Percentiles rank a stretch among this genome's conserved stretches.
phyloP scores from a whole-genome alignment of 129 eudicot genomes.

The Solidago caesia region DNA sequence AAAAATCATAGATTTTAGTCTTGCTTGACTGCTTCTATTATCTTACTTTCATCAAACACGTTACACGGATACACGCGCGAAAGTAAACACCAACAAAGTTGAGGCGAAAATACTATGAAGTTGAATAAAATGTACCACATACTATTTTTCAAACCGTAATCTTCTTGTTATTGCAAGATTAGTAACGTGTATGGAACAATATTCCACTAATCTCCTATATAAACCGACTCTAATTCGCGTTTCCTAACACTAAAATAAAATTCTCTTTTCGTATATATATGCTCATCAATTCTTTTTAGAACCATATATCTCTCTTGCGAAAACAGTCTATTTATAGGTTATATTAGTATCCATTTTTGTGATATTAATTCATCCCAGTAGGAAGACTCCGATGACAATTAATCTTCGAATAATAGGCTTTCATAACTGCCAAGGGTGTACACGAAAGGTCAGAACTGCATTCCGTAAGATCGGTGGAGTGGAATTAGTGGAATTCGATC shows the following conservation, averaged over 20 bases:
- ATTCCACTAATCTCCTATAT: too few species aligned
- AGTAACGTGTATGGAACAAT: too few species aligned
- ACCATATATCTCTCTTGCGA: background rate
- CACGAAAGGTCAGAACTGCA: background rate
- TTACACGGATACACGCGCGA: background rate
- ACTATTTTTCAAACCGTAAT: background rate
- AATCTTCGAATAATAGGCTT: constrained; percentile 1
- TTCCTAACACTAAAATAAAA: too few species aligned
- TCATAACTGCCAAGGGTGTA: constrained; percentile 26
- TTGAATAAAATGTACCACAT: background rate
- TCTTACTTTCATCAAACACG: background rate
- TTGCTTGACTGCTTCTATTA: too few species aligned
- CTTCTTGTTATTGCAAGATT: background rate
- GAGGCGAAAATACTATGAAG: background rate
- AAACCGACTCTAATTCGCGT: too few species aligned
- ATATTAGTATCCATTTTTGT: background rate
- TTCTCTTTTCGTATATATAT: too few species aligned
- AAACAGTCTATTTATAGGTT: too few species aligned
- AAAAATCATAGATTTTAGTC: too few species aligned
- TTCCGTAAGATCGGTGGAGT: constrained; percentile 8
- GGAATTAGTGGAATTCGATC: background rate
- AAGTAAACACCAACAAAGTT: background rate
- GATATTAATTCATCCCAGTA: background rate
- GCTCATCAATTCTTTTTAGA: too few species aligned
- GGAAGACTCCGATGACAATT: background rate